A percentile compares a stretch with the other conserved stretches of the same genome.
Evolutionary conservation across 2,329 filamentous ascomycete species (phyloP).

Genomic region (Microcyclospora pomicola): DNA sequence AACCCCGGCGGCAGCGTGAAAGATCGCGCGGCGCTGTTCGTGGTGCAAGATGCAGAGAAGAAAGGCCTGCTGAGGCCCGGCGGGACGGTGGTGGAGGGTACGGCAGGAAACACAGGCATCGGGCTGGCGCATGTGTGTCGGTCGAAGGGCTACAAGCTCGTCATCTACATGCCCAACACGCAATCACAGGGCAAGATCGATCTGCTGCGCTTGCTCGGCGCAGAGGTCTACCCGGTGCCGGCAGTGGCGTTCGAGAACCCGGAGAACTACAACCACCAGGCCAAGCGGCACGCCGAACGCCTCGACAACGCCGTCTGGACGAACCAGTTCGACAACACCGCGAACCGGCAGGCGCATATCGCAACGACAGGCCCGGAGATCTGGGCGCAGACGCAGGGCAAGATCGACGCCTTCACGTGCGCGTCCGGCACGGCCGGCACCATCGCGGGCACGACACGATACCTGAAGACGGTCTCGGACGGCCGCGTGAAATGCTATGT

Average conservation of each 20-base stretch:
- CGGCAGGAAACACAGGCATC: conserved; percentile 95
- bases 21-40: conserved; percentile 87
- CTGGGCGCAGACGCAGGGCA: conserved; percentile 78
- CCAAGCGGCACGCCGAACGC: conserved; percentile 70
- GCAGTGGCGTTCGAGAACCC: conserved; percentile 92
- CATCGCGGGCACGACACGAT: conserved; percentile 75
- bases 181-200: conserved; percentile 98
- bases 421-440: conserved; percentile 88
- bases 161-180: conserved; percentile 99
- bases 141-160: conserved; percentile 78
- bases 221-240: conserved; percentile 90
- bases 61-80: conserved; percentile 67
- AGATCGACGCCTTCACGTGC: conserved; percentile 87
- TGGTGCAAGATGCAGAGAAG: conserved; percentile 88
- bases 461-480: conserved; percentile 67
- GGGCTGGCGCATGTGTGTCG: conserved; percentile 94
- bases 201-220: conserved; percentile 74
- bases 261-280: conserved; percentile 96
- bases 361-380: conserved; percentile 97
- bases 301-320: conserved; percentile 92
- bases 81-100: conserved; percentile 92
- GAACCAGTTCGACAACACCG: conserved; percentile 95
- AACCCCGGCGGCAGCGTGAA: conserved; percentile 95
- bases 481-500: conserved; percentile 77
- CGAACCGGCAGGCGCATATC: conserved; percentile 85